Percentiles rank a stretch among this genome's conserved stretches.
Conservation (phyloP, 768 basidiomycete genomes). For the Mycena vitilis region DNA sequence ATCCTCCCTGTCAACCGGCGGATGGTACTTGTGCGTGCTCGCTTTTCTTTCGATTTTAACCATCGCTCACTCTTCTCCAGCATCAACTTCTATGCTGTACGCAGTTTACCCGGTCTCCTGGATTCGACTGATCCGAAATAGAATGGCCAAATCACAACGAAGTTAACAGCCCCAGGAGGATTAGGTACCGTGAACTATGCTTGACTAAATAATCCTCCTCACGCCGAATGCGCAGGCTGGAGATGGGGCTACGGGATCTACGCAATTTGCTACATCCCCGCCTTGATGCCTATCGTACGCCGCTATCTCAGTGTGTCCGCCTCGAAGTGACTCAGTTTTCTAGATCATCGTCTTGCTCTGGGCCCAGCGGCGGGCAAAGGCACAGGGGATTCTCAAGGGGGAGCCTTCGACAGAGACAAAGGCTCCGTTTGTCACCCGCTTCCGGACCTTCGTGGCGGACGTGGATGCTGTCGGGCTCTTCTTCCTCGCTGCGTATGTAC, state of each 20-base stretch:
- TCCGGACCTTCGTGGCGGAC: constrained; percentile 30
- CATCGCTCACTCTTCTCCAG: constrained; percentile 51
- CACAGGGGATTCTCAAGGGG: constrained; percentile 39
- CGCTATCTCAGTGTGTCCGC: constrained; percentile 41
- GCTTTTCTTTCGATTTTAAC: constrained; percentile 52
- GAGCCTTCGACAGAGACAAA: neutral
- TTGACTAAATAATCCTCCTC: neutral
- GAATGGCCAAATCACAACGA: constrained; percentile 53
- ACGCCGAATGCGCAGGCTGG: constrained; percentile 45
- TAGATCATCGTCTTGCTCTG: constrained; percentile 51
- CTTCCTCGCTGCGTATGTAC: constrained; percentile 47
- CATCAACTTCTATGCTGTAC: constrained; percentile 43
- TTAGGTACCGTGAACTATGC: constrained; percentile 39
- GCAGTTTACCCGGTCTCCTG: constrained; percentile 40
- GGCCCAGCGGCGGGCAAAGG: constrained; percentile 50
- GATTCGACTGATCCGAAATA: constrained; percentile 49
- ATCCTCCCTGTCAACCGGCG: constrained; percentile 40
- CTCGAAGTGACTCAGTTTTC: constrained; percentile 22
- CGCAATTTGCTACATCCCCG: constrained; percentile 39
- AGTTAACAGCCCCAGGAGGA: constrained; percentile 48
- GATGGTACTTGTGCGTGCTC: constrained; percentile 39
- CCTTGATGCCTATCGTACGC: constrained; percentile 23
- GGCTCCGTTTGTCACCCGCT: constrained; percentile 18
- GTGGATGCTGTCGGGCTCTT: constrained; percentile 54
- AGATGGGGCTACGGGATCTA: constrained; percentile 49